Evolutionary conservation across 2,329 filamentous ascomycete genomes (phyloP).

Genomic region (Hortaea werneckii): DNA sequence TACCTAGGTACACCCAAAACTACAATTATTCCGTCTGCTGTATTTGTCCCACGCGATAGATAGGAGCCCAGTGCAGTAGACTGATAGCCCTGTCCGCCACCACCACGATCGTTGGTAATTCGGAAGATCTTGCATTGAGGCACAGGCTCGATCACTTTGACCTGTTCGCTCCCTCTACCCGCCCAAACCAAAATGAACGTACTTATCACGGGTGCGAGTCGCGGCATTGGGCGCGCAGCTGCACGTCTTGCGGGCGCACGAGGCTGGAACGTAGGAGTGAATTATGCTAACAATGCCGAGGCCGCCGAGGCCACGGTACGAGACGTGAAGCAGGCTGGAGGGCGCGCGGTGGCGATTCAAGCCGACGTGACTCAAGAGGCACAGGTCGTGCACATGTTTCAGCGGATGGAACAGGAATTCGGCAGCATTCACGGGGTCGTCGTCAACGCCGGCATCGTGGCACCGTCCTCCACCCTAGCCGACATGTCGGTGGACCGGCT

Average conservation of each 20-base stretch:
- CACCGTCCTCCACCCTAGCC: slow-evolving; percentile 12
- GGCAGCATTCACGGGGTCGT: slow-evolving; percentile 16
- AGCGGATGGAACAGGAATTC: slow-evolving; percentile 12
- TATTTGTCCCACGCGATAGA: too few relatives aligned
- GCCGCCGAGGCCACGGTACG: slow-evolving; percentile 12
- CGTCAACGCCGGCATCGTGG: slow-evolving; percentile 20
- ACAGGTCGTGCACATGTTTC: slow-evolving; percentile 15
- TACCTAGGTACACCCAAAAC: too few relatives aligned
- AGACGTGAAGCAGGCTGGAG: slow-evolving; percentile 14
- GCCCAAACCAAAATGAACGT: slow-evolving; percentile 7
- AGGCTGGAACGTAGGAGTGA: slow-evolving; percentile 19
- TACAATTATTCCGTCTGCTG: too few relatives aligned
- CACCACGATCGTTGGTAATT: too few relatives aligned
- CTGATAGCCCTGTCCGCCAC: too few relatives aligned
- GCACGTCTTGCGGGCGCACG: slow-evolving; percentile 13
- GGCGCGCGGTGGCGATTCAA: slow-evolving; percentile 9
- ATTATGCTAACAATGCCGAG: slow-evolving; percentile 12
- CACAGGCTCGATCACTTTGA: too few relatives aligned
- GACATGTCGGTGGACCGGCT: slow-evolving; percentile 16
- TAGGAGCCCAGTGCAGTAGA: too few relatives aligned
- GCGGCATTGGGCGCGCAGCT: slow-evolving; percentile 18
- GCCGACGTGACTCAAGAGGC: slow-evolving; percentile 15
- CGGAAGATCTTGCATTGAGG: too few relatives aligned
- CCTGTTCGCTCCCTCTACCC: too few relatives aligned
- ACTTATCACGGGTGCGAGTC: slow-evolving; percentile 16